These are phyloP conservation scores for Citrus hindsii DNA, from an alignment of 345 rosid species.

Conservation along the genomic window DNA sequence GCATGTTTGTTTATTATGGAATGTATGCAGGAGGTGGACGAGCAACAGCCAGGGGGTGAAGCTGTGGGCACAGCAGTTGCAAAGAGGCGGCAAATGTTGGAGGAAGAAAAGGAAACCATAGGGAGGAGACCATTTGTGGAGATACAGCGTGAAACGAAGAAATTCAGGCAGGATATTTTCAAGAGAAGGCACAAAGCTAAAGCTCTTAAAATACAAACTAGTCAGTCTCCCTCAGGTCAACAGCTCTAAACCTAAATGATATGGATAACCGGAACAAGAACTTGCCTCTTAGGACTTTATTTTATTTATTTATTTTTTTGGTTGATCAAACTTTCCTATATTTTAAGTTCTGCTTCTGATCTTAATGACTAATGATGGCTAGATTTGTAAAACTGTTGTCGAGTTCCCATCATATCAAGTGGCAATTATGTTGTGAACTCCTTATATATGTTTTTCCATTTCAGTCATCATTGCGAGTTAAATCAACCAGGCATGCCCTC, in stretches of 20 bases:
- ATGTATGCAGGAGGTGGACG: constrained; percentile 39
- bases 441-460: background rate
- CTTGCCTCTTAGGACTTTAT: background rate
- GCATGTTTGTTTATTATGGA: background rate
- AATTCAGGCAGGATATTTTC: constrained; percentile 65
- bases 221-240: constrained; percentile 17
- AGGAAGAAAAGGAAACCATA: constrained; percentile 54
- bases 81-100: constrained; percentile 50
- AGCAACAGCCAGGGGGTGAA: constrained; percentile 34
- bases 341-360: constrained; percentile 12
- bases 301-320: background rate
- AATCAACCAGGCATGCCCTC: background rate
- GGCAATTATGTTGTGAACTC: background rate
- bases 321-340: background rate
- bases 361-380: background rate
- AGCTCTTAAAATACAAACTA: constrained; percentile 31
- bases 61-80: constrained; percentile 45
- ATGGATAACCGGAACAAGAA: background rate
- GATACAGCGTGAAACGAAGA: constrained; percentile 54
- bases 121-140: constrained; percentile 55
- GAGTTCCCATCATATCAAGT: background rate
- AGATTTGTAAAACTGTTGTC: background rate
- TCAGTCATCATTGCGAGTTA: background rate
- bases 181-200: constrained; percentile 64
- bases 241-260: background rate